phyloP scores from a whole-genome alignment of 176 grass and related monocot genomes.

The Elaeis guineensis region DNA sequence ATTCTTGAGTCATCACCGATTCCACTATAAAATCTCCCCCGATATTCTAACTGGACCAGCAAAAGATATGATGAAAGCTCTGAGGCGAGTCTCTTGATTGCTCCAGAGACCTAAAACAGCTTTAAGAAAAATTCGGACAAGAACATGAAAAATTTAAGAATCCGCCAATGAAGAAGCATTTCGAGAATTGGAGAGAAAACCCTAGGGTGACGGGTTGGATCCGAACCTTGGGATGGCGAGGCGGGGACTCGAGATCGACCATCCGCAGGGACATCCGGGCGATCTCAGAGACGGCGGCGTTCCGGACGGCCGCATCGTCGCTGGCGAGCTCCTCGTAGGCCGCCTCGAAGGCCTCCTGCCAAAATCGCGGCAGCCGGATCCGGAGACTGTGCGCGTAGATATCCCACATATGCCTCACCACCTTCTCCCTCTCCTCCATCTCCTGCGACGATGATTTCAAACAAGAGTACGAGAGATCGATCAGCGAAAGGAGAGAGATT shows the following conservation, averaged over 20 bases:
- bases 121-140: too few relatives aligned
- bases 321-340: constrained; percentile 76
- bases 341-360: constrained; percentile 87
- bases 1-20: too few relatives aligned
- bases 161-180: neutral
- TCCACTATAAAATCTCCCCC: too few relatives aligned
- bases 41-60: too few relatives aligned
- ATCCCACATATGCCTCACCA: constrained; percentile 78
- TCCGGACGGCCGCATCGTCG: constrained; percentile 40
- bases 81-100: too few relatives aligned
- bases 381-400: constrained; percentile 52
- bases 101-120: too few relatives aligned
- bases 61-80: too few relatives aligned
- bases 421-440: constrained; percentile 86
- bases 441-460: constrained; percentile 22
- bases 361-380: constrained; percentile 50
- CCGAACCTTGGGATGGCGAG: constrained; percentile 9
- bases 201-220: neutral
- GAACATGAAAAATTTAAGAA: neutral
- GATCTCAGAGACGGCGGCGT: constrained; percentile 60
- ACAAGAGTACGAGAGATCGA: too few relatives aligned
- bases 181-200: too few relatives aligned
- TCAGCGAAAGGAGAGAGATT: too few relatives aligned
- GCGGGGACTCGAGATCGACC: constrained; percentile 46
- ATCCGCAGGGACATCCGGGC: constrained; percentile 52